Evolutionary conservation across 2,329 filamentous ascomycete genomes (phyloP).

Genomic region (Metarhizium rileyi): DNA sequence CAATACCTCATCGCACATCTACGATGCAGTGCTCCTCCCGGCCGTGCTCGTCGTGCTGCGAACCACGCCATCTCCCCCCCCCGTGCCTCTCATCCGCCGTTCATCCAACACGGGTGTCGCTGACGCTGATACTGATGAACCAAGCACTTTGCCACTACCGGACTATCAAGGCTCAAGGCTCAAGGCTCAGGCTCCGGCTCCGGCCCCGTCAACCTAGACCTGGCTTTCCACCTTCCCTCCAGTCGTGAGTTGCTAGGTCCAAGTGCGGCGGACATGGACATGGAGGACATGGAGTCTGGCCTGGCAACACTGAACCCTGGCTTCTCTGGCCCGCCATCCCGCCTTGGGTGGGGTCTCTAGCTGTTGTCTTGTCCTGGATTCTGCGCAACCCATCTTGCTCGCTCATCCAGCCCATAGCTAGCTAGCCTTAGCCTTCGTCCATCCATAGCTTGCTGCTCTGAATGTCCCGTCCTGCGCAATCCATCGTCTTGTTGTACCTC

Average conservation of each 20-base stretch:
- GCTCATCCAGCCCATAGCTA: not conserved
- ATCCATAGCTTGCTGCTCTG: not conserved
- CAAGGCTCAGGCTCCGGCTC: not conserved
- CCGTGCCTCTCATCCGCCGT: no score
- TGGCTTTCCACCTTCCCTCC: no score
- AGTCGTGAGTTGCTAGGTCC: no score
- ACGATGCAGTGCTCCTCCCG: not conserved
- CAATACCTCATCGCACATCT: not conserved
- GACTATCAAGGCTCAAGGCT: not conserved
- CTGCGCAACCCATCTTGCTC: not conserved
- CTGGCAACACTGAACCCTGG: no score
- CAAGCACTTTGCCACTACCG: conserved; percentile 1
- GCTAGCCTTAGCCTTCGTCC: no score
- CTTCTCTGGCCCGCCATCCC: conserved; percentile 12
- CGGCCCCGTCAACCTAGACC: no score
- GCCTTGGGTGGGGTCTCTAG: conserved; percentile 9
- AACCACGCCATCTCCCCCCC: not conserved
- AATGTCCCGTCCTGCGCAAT: conserved; percentile 1
- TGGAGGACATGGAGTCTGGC: conserved; percentile 16
- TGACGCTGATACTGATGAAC: no score
- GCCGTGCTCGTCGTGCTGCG: not conserved
- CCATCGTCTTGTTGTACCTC: conserved; percentile 1
- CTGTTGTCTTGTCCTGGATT: not conserved
- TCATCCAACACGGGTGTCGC: not conserved
- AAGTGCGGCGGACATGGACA: not conserved